Percentiles rank a stretch among this genome's conserved stretches.
Evolutionary conservation across 2,329 filamentous ascomycete species (phyloP).

Genomic region (Trichoderma sp.): DNA sequence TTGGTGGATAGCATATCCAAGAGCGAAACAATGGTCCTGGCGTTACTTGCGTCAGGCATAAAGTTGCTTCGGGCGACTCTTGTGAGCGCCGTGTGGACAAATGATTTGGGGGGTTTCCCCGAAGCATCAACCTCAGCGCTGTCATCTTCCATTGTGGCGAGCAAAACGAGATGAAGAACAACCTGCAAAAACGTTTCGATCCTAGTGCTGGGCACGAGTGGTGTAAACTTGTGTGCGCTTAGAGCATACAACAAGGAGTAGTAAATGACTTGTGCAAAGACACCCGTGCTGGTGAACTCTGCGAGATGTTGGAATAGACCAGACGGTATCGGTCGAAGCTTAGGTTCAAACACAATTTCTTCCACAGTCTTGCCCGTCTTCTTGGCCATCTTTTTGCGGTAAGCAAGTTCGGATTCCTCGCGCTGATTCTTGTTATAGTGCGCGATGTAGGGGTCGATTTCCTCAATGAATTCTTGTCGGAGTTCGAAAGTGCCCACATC

Average conservation of each 20-base stretch:
- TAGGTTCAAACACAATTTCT: conserved; percentile 90
- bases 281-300: conserved; percentile 76
- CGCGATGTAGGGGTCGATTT: conserved; percentile 92
- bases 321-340: conserved; percentile 69
- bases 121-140: conserved; percentile 53
- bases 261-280: conserved; percentile 89
- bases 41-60: conserved; percentile 52
- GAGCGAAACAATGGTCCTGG: conserved; percentile 64
- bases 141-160: conserved; percentile 82
- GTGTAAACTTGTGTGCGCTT: conserved; percentile 64
- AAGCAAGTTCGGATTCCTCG: conserved; percentile 89
- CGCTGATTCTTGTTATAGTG: conserved; percentile 97
- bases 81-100: conserved; percentile 68
- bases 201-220: conserved; percentile 74
- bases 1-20: conserved; percentile 61
- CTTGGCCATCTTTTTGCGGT: conserved; percentile 82
- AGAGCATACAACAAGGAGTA: conserved; percentile 82
- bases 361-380: conserved; percentile 76
- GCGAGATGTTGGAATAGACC: conserved; percentile 76
- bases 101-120: conserved; percentile 58
- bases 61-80: conserved; percentile 62
- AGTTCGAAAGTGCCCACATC: conserved; percentile 95
- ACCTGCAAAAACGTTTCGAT: conserved; percentile 91
- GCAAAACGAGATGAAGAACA: conserved; percentile 79
- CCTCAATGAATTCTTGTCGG: conserved; percentile 78